Conservation (phyloP, 73 alveolate genomes). For the Stentor roeselii region DNA sequence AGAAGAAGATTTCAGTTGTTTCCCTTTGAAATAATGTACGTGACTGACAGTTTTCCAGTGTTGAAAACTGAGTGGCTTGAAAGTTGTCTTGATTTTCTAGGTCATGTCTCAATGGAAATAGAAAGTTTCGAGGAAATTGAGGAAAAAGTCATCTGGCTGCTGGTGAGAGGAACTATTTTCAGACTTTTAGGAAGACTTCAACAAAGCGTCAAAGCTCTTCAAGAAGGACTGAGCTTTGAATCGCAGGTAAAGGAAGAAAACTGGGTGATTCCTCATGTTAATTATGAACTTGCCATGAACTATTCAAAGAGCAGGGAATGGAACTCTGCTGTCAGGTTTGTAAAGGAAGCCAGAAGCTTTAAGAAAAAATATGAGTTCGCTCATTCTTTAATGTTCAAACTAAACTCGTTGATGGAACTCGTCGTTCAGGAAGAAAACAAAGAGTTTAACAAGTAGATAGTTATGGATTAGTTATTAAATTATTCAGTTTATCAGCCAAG, state of each 20-base stretch:
- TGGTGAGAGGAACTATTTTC: slow-evolving; percentile 5
- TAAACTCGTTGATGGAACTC: background rate
- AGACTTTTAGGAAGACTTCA: slow-evolving; percentile 13
- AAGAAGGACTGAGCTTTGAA: slow-evolving; percentile 2
- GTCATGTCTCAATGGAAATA: slow-evolving; percentile 11
- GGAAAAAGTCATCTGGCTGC: background rate
- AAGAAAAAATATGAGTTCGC: slow-evolving; percentile 13
- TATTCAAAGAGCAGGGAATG: slow-evolving; percentile 24
- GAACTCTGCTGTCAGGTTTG: background rate
- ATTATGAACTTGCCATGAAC: slow-evolving; percentile 20
- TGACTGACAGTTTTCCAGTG: slow-evolving; percentile 23
- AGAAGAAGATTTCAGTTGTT: slow-evolving; percentile 34
- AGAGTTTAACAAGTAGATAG: slow-evolving; percentile 12
- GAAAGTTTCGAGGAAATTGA: slow-evolving; percentile 19
- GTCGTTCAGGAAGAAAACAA: slow-evolving; percentile 16
- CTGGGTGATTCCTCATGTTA: slow-evolving; percentile 24
- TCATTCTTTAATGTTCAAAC: slow-evolving; percentile 6
- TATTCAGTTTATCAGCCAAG: slow-evolving; percentile 21
- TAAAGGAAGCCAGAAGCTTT: slow-evolving; percentile 7
- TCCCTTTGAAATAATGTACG: slow-evolving; percentile 32
- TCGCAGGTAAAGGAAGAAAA: slow-evolving; percentile 10
- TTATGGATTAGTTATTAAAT: background rate
- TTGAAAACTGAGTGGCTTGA: slow-evolving; percentile 26
- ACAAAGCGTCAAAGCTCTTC: background rate
- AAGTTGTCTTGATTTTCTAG: background rate